A percentile compares a stretch with the other conserved stretches of the same genome.
Conservation (phyloP, 2,329 filamentous ascomycete species). For the Neodidymelliopsis sp. region DNA sequence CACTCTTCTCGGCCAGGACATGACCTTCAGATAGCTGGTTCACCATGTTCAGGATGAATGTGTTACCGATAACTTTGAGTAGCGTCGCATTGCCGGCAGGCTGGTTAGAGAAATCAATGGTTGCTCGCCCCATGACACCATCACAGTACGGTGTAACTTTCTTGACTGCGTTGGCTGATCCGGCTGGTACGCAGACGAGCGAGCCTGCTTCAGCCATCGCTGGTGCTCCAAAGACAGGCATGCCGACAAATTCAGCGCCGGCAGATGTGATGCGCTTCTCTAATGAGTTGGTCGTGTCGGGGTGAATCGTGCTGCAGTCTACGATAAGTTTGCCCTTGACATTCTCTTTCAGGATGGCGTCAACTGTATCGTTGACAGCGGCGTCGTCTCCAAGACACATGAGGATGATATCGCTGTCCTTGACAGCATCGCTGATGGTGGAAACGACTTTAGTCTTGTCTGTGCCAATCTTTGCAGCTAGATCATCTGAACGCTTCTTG, state of each 20-base stretch:
- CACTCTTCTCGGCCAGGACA: constrained; percentile 79
- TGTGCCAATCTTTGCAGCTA: constrained; percentile 66
- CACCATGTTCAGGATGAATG: constrained; percentile 83
- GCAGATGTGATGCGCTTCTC: constrained; percentile 64
- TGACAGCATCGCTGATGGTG: constrained; percentile 70
- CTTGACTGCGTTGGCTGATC: constrained; percentile 65
- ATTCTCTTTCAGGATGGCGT: constrained; percentile 62
- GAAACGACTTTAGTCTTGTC: constrained; percentile 70
- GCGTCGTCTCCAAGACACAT: constrained; percentile 81
- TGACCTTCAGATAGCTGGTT: constrained; percentile 81
- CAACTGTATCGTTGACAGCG: constrained; percentile 70
- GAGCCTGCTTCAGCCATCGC: constrained; percentile 74
- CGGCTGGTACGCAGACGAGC: constrained; percentile 77
- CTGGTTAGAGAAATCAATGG: constrained; percentile 75
- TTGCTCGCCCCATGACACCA: constrained; percentile 73
- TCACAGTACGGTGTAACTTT: constrained; percentile 74
- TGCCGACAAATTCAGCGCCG: constrained; percentile 78
- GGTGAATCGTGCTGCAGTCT: constrained; percentile 88
- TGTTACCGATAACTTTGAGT: constrained; percentile 86
- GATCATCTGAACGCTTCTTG: constrained; percentile 67
- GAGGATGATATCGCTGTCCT: constrained; percentile 79
- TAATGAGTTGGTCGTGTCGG: constrained; percentile 75
- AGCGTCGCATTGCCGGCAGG: constrained; percentile 72
- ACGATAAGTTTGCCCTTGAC: constrained; percentile 79
- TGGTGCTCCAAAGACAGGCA: constrained; percentile 76